Percentiles rank a stretch among this genome's conserved stretches.
phyloP scores from a whole-genome alignment of 257 asterid genomes.

The Petunia secreta region DNA sequence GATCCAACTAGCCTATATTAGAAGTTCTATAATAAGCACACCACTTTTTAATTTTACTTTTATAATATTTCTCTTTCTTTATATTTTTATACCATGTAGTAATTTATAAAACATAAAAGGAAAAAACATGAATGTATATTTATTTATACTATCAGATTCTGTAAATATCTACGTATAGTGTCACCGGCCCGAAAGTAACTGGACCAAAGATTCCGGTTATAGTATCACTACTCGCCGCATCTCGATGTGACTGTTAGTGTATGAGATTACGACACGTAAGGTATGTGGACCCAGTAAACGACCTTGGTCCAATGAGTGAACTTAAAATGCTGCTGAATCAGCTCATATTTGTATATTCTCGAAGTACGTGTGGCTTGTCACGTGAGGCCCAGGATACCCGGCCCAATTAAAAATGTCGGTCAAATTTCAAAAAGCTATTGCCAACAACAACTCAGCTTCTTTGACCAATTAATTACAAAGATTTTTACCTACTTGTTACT shows the following conservation, averaged over 20 bases:
- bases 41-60: constrained; percentile 14
- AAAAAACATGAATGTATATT: neutral
- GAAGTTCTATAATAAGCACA: constrained; percentile 33
- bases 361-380: constrained; percentile 69
- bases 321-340: constrained; percentile 51
- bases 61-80: neutral
- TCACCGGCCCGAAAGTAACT: constrained; percentile 33
- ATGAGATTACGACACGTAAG: constrained; percentile 44
- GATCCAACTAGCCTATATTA: constrained; percentile 45
- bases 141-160: constrained; percentile 27
- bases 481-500: neutral
- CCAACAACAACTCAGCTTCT: constrained; percentile 36
- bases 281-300: constrained; percentile 33
- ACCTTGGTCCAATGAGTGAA: constrained; percentile 67
- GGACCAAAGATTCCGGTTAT: constrained; percentile 48
- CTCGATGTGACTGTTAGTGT: neutral
- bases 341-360: constrained; percentile 43
- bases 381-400: constrained; percentile 89
- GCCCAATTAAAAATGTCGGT: constrained; percentile 62
- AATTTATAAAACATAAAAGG: neutral
- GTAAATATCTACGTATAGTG: constrained; percentile 35
- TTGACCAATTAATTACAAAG: constrained; percentile 48
- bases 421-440: constrained; percentile 42
- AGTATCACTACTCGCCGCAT: constrained; percentile 50
- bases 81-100: neutral